Evolutionary conservation across 257 asterid species (phyloP), one percentile per base, ranked within the genome.

Genomic region (Nicotiana knightiana): DNA sequence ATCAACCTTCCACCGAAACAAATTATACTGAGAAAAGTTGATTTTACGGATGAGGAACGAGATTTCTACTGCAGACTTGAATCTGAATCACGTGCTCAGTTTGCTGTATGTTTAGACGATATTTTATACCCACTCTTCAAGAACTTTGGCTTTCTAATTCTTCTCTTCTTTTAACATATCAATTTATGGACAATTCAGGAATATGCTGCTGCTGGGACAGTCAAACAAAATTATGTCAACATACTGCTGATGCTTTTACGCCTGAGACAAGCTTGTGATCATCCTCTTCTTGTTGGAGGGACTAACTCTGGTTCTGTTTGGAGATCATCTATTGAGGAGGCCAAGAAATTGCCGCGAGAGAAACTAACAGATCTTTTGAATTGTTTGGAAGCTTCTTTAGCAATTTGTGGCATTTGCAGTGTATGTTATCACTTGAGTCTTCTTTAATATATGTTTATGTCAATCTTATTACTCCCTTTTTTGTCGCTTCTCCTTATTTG

Each of bases 211-310:
- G 97, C 97, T 70, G 99, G 99, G 84, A 96, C 99, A 62, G 96
- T 96, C 51, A 92, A 93, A 86, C 96, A 96, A 88, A 96, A 96
- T 85, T 96, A 96, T 87, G 92, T 96, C 59, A 94, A 96, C 87
- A 96, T 96, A 82, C 84, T 96, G 35, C 83, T 96, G 88, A 92
- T 96, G 99, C 99, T 96, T 88, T 85, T 96, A 88, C 92, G 98
- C 76, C 96, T 96, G 85, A 90, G 99, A 82, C 99, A 96, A 91
- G 98, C 99, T 84, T 96, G 98, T 90, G 99, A 94, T 86, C 99
- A 96, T 78, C 99, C 99, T 86, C 97, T 93, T 83, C 99, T 96
- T 85, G 95, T 94, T 77, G 92, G 88, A 88, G 96, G 94, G 3
- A 89, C 86, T 89, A 81, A 84, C 82, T 84, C 93, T 46, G 88